Conservation (phyloP, 139 green algal genomes). For the Dunaliella sp. region DNA sequence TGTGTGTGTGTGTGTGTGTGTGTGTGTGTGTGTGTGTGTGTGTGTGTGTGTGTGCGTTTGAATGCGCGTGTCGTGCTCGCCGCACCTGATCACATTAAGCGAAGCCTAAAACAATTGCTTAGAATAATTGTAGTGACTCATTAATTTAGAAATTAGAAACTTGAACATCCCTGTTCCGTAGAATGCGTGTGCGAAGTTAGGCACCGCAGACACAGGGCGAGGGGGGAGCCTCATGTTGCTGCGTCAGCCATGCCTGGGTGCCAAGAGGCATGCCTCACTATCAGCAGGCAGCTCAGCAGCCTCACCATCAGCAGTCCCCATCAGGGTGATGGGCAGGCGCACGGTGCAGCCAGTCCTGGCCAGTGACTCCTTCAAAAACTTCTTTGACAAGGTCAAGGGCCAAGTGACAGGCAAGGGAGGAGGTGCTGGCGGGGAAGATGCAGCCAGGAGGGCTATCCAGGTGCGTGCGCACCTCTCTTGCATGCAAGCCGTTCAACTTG, state of each 20-base stretch:
- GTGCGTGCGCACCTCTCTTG: neutral
- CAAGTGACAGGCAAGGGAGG: neutral
- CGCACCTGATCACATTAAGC: neutral
- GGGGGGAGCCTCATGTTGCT: too few relatives aligned
- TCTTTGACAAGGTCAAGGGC: conserved; percentile 19
- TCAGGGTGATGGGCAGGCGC: neutral
- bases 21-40: neutral
- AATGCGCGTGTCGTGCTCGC: neutral
- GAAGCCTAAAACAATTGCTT: neutral
- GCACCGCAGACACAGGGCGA: too few relatives aligned
- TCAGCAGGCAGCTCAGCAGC: neutral
- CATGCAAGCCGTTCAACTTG: too few relatives aligned
- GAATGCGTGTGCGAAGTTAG: too few relatives aligned
- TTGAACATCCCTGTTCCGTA: too few relatives aligned
- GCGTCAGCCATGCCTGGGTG: neutral
- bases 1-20: neutral
- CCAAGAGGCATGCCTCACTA: neutral
- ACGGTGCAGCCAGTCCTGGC: neutral
- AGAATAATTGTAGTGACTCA: neutral
- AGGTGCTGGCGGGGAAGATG: conserved; percentile 9
- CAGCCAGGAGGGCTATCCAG: conserved; percentile 13
- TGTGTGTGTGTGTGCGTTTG: neutral
- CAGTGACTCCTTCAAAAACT: conserved; percentile 2
- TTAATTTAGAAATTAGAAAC: neutral
- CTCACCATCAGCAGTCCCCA: neutral